Evolutionary conservation across 768 basidiomycete species (phyloP), one percentile per base, ranked within the genome.

Genomic region (Hericium coralloides): DNA sequence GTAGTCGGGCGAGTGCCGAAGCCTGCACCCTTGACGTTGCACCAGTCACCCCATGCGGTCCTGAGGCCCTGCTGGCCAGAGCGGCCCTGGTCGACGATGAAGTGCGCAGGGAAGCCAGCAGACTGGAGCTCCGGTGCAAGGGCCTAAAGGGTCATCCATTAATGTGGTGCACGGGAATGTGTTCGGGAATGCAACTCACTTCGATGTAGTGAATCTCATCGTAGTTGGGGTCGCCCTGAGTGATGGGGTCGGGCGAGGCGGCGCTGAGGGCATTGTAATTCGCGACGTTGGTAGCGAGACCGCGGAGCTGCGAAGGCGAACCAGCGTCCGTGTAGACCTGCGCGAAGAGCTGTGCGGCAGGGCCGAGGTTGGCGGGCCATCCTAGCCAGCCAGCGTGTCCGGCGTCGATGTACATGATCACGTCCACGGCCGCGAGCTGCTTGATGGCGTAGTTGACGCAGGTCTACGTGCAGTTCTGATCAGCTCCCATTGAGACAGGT

Each of bases 61-160:
- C 83, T 80, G 69, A 84, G 73, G 71, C 81, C 78, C 71, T 84
- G 82, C 18, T 75, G 73, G 67, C 83, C 83, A 39, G 81, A 78
- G 57, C 83, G 82, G 57, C 80, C 79, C 72, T 84, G 82, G 70
- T 84, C 84, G 56, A 84, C 82, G 66, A 84, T 79, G 72, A 84
- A 84, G 64, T 80, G 75, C 38, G 81, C 80, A 52, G 76, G 74
- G 76, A 79, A 84, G 58, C 79, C 80, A 25, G 61, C 56, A 9
- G 66, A 64, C 12, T 65, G 59, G 52, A 84, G 73, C 48, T 69
- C 52, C 25, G 82, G 80, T 22, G 73, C 74, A 53, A 84, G 74
- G 7, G 80, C 78, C 77, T 78, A 56, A 22, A 15, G 41, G 36
- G 6, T 22, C n/a, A 23, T 26, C 38, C 8, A 48, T 48, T 18